Evolutionary conservation across 148 eudicot species (phyloP).

Genomic region (Tetragonia tetragonoides): DNA sequence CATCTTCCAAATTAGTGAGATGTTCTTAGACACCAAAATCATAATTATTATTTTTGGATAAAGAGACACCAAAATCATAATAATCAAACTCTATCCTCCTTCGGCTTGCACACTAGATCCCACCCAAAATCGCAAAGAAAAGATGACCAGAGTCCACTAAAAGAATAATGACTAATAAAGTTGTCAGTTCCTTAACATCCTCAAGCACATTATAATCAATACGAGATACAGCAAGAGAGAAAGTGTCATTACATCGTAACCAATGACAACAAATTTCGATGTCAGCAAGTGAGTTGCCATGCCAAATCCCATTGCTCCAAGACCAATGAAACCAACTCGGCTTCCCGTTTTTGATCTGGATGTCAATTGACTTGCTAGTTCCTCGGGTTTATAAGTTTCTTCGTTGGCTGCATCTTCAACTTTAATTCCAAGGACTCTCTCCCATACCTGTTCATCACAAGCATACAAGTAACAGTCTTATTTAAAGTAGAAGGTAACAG

Average conservation of each 20-base stretch:
- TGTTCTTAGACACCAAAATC: too few relatives aligned
- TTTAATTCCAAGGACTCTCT: slow-evolving; percentile 64
- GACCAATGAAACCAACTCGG: slow-evolving; percentile 85
- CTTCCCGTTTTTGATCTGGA: slow-evolving; percentile 46
- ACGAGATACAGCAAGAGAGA: slow-evolving; percentile 12
- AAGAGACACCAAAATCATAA: too few relatives aligned
- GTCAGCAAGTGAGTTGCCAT: slow-evolving; percentile 93
- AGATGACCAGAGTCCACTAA: neutral
- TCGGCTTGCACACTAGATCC: too few relatives aligned
- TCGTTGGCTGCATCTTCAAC: slow-evolving; percentile 68
- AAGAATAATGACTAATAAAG: neutral
- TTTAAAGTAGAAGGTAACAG: neutral
- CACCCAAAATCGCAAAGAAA: neutral
- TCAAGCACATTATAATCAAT: neutral
- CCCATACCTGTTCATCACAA: slow-evolving; percentile 61
- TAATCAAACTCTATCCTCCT: too few relatives aligned
- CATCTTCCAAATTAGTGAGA: too few relatives aligned
- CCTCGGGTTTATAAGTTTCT: slow-evolving; percentile 73
- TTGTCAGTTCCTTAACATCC: neutral
- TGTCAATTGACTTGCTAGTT: slow-evolving; percentile 50
- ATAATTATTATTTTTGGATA: too few relatives aligned
- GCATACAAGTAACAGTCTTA: neutral
- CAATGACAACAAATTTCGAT: slow-evolving; percentile 72
- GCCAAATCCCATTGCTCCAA: slow-evolving; percentile 99
- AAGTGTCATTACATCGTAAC: slow-evolving; percentile 65